Evolutionary conservation across 2,329 filamentous ascomycete species (phyloP), one percentile per base, ranked within the genome.

Genomic region (Chrysosporium keratinophilum): DNA sequence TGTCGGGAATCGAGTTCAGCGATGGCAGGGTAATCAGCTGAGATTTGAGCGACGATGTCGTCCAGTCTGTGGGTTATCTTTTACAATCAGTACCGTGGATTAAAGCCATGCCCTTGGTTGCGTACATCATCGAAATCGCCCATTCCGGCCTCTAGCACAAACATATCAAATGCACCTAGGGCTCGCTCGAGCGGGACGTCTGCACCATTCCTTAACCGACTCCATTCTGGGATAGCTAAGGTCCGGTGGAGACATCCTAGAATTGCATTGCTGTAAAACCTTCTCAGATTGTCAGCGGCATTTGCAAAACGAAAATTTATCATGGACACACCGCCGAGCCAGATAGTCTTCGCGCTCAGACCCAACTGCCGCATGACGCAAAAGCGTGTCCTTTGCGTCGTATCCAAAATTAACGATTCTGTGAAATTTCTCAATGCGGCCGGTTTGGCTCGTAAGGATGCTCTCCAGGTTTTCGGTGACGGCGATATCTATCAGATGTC

Each of bases 121-220:
- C 78, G 54, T 70, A 85, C 84, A 71, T 88, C 82, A 54, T 85
- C 78, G 50, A 91, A 70, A 64, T 94, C 88, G n/a, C 84, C 82
- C 31, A 77, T 75, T 15, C 81, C 78, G 52, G 85, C 84, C 59
- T 85, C 81, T 28, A 91, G 74, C 44, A 95, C 81, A 69, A 97
- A 97, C 69, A 97, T 78, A 68, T 97, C 93, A 67, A 94, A 95
- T 12, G 85, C 85, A 17, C 83, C 85, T 14, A 97, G 72, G 1
- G 85, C 85, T 54, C 79, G 78, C 65, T 95, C 90, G 17, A 95
- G 74, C 6, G 79, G 67, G 19, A 82, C 73, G 52, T 74, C 69
- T 51, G 78, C 74, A 5, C 76, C 72, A 23, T 70, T 65, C 41
- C 67, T 70, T 51, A 87, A 60, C 52, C 76, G 76, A 57, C 73